Base-by-base conservation (phyloP, 2,329 filamentous ascomycete species). In the Juglanconis juglandina region DNA sequence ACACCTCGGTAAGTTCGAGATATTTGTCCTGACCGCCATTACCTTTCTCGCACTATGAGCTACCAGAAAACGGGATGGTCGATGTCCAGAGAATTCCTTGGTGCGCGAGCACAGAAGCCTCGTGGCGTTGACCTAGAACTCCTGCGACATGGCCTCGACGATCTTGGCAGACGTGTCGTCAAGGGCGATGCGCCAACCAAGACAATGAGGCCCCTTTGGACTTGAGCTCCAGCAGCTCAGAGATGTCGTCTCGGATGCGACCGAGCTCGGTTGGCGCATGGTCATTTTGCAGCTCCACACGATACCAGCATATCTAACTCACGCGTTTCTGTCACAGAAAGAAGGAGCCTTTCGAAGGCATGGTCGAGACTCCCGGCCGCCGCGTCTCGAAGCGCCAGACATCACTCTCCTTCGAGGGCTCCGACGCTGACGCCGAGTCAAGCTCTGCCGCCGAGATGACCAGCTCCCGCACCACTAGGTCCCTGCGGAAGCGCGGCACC, bases 341-440 rank as follows among this genome's bases (percentile, higher is more conserved):
- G 73, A 85, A 84, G 73, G 83, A 85, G 69, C 79, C 84, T 60
- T 86, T 84, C 67, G 78, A 84, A 41, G 83, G 83, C 67, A 84
- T 86, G 83, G 74, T 86, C 62, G 82, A 85, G 71, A 86, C 83
- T 8, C 82, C 83, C 33, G 67, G 73, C 47, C 80, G 80, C 48
- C 73, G 76, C 48, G 58, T 58, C 37, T 76, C 75, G 50, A 77
- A 81, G 67, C 80, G 82, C 67, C 83, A 82, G 68, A 76, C 80
- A 9, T 78, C 78, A 32, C 75, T 80, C 53, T 73, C 77, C 41
- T 68, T 74, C 54, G 78, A 81, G 32, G 65, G 68, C 42, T 75
- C 77, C 46, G 81, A 82, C 59, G 72, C 73, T 62, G 81, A 83
- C 57, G 76, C 76, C 68, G 80, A 83, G 59, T 78, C 80, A 30